Conservation (phyloP, 1,284 basidiomycete species). For the Leccinum pachyderme region DNA sequence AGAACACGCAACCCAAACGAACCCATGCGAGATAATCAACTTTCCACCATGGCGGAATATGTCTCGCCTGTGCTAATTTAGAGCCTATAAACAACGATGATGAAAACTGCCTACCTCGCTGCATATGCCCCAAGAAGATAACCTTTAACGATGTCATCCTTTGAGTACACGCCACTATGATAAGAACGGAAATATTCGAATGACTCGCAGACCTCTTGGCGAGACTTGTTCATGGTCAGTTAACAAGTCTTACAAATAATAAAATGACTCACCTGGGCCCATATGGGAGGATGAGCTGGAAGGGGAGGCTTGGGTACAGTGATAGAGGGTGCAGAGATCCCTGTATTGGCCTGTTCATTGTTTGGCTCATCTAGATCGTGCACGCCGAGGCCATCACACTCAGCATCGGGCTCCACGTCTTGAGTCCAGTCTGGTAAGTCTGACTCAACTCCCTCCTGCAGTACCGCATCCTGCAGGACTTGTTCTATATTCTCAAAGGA, state of each 20-base stretch:
- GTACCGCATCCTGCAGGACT: constrained; percentile 18
- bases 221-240: constrained; percentile 48
- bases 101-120: constrained; percentile 46
- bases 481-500: constrained; percentile 17
- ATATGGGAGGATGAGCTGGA: constrained; percentile 44
- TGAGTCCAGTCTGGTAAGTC: constrained; percentile 26
- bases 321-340: background rate
- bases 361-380: constrained; percentile 12
- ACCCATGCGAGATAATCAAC: constrained; percentile 81
- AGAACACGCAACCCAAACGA: constrained; percentile 18
- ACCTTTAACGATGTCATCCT: constrained; percentile 60
- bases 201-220: constrained; percentile 78
- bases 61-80: constrained; percentile 53
- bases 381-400: constrained; percentile 8
- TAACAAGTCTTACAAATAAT: background rate
- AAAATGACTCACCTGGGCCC: constrained; percentile 45
- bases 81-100: constrained; percentile 2
- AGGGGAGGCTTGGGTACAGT: constrained; percentile 35
- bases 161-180: constrained; percentile 73
- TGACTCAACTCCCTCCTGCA: constrained; percentile 4
- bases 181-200: constrained; percentile 73
- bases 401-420: constrained; percentile 21
- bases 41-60: constrained; percentile 58
- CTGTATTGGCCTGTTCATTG: constrained; percentile 1
- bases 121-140: constrained; percentile 71